Evolutionary conservation across 2,329 filamentous ascomycete genomes (phyloP).

Genomic region (Fusarium buxicola): DNA sequence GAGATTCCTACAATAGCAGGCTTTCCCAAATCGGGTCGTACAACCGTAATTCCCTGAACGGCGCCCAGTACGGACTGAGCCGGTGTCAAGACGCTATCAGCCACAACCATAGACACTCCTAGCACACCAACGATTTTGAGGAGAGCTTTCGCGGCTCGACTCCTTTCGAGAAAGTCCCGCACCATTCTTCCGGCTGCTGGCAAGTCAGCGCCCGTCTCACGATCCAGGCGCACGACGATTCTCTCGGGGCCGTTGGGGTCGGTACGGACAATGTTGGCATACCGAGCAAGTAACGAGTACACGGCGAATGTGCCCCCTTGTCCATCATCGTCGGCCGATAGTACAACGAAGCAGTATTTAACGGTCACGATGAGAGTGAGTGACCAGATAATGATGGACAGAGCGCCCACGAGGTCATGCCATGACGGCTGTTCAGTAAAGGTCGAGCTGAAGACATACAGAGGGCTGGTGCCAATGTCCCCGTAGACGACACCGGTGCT

Average conservation of each 20-base stretch:
- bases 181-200: conserved; percentile 62
- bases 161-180: conserved; percentile 69
- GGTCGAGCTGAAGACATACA: conserved; percentile 78
- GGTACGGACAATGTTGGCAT: conserved; percentile 68
- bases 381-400: conserved; percentile 77
- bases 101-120: conserved; percentile 75
- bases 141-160: conserved; percentile 60
- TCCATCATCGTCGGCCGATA: conserved; percentile 76
- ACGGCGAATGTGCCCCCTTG: conserved; percentile 77
- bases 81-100: conserved; percentile 74
- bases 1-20: conserved; percentile 71
- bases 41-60: conserved; percentile 72
- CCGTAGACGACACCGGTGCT: conserved; percentile 76
- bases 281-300: conserved; percentile 71
- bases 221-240: conserved; percentile 68
- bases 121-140: conserved; percentile 73
- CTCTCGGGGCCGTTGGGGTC: conserved; percentile 65
- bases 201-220: conserved; percentile 68
- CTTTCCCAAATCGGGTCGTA: conserved; percentile 65
- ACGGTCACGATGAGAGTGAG: conserved; percentile 75
- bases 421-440: conserved; percentile 67
- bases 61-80: conserved; percentile 78
- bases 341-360: conserved; percentile 75
- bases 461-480: conserved; percentile 74
- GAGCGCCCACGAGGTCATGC: conserved; percentile 70